Evolutionary conservation across 2,329 filamentous ascomycete species (phyloP).

Genomic region (Botrytis galanthina): DNA sequence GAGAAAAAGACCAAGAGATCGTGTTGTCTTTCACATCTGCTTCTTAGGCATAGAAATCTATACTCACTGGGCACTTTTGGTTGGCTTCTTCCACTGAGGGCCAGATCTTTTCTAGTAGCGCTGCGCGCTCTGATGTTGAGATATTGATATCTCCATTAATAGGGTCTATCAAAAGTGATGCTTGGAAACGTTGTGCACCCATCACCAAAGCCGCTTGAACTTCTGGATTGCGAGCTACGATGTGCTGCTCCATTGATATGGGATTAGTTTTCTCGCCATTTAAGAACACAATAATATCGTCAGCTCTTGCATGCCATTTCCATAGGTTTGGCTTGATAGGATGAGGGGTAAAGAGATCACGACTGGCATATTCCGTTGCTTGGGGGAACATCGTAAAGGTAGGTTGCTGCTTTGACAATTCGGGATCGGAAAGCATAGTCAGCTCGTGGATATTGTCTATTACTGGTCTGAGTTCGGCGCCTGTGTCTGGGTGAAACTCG

Average conservation of each 20-base stretch:
- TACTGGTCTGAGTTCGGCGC: conserved; percentile 28
- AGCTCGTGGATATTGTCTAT: neutral
- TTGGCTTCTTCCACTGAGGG: neutral
- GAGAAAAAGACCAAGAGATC: conserved; percentile 25
- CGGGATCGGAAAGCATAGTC: neutral
- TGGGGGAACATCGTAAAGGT: neutral
- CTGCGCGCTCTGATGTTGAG: neutral
- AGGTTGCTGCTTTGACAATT: neutral
- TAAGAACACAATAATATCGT: conserved; percentile 45
- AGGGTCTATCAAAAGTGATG: neutral
- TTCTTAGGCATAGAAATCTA: neutral
- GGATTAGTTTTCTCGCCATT: conserved; percentile 48
- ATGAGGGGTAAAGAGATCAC: conserved; percentile 31
- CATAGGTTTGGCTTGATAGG: conserved; percentile 40
- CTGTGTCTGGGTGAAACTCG: conserved; percentile 34
- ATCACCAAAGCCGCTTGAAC: neutral
- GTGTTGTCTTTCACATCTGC: conserved; percentile 36
- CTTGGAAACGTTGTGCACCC: neutral
- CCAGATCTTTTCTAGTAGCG: neutral
- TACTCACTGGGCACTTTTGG: neutral
- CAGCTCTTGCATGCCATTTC: conserved; percentile 40
- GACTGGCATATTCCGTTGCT: neutral
- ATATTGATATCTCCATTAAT: neutral
- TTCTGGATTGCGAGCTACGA: neutral
- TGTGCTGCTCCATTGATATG: conserved; percentile 23